A percentile compares a stretch with the other conserved stretches of the same genome.
These are phyloP conservation scores for Pseudocercospora cruenta DNA, from an alignment of 2,329 filamentous ascomycete genomes.

Conservation along the genomic window DNA sequence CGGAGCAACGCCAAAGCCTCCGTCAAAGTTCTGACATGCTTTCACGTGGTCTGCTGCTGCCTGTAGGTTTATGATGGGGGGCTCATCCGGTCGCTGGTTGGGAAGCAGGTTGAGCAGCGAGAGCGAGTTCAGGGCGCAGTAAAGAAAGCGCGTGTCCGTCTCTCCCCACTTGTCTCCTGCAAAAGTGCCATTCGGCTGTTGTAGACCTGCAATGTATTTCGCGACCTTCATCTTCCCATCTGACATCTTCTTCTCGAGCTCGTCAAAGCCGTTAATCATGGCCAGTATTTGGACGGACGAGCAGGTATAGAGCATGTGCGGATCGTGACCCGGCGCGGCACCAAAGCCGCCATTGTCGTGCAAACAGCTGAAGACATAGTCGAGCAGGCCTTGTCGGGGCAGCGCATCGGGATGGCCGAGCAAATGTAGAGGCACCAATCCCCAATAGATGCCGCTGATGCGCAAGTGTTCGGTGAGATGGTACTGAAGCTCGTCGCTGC, in stretches of 20 bases:
- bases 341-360: slow-evolving; percentile 88
- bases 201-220: slow-evolving; percentile 79
- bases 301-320: slow-evolving; percentile 94
- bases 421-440: slow-evolving; percentile 83
- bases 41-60: slow-evolving; percentile 79
- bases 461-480: slow-evolving; percentile 97
- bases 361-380: slow-evolving; percentile 95
- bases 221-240: slow-evolving; percentile 73
- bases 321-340: slow-evolving; percentile 89
- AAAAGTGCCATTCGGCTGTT: slow-evolving; percentile 83
- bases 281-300: slow-evolving; percentile 93
- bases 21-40: slow-evolving; percentile 89
- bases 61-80: slow-evolving; percentile 69
- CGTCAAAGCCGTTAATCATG: slow-evolving; percentile 80
- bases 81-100: slow-evolving; percentile 30
- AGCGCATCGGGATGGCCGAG: slow-evolving; percentile 80
- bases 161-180: slow-evolving; percentile 96
- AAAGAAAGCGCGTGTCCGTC: slow-evolving; percentile 91
- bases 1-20: slow-evolving; percentile 85
- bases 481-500: slow-evolving; percentile 94
- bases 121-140: slow-evolving; percentile 84
- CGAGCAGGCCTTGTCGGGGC: slow-evolving; percentile 76
- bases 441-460: slow-evolving; percentile 96
- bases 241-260: slow-evolving; percentile 72
- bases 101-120: slow-evolving; percentile 77